Base-by-base conservation (phyloP, 768 basidiomycete species). In the Gymnopilus junonius region DNA sequence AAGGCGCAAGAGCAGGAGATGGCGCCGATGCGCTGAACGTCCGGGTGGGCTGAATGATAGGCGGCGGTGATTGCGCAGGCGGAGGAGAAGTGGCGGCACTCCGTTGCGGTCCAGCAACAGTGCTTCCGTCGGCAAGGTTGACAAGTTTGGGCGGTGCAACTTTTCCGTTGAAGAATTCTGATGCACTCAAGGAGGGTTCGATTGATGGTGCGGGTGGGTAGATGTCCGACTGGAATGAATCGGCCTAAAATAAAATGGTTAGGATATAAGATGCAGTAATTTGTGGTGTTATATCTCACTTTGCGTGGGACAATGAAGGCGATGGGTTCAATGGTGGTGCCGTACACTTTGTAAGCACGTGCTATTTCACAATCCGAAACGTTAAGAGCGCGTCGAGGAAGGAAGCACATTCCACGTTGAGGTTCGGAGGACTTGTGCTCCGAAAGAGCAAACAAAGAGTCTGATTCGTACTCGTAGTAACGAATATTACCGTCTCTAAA, bases 141-240 rank as follows among this genome's bases (percentile, higher is more conserved):
- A 97, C 85, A 23, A 95, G 80, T 63, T 95, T 93, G 10, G 88
- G 84, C n/a, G 87, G 76, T 2, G 89, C 86, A 11, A 82, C 83
- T 78, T 96, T 97, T 51, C 95, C 95, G 11, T 83, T 77, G 78
- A 98, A 94, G 81, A 93, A 98, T 68, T 97, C 94, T 63, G 86
- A 81, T 8, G 96, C 91, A 20, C 86, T 81, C 51, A 96, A 83
- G 6, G 93, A 86, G 15, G 95, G 86, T 70, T 96, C 92, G 59
- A 83, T 75, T 4, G 94, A 93, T 0, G 88, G 88, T 0, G 95
- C 97, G 8, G 94, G 93, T 4, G 97, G 97, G 83, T 87, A 99
- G 75, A 99, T 97, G 75, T 98, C 97, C 14, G 94, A 89, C 76
- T 99, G 97, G 93, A 98, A 99, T 4, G 90, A 88, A 61, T 99